A percentile compares a stretch with the other conserved stretches of the same genome.
These are phyloP conservation scores for Xylaria venustula DNA, from an alignment of 495 filamentous ascomycete species.

Conservation along the genomic window DNA sequence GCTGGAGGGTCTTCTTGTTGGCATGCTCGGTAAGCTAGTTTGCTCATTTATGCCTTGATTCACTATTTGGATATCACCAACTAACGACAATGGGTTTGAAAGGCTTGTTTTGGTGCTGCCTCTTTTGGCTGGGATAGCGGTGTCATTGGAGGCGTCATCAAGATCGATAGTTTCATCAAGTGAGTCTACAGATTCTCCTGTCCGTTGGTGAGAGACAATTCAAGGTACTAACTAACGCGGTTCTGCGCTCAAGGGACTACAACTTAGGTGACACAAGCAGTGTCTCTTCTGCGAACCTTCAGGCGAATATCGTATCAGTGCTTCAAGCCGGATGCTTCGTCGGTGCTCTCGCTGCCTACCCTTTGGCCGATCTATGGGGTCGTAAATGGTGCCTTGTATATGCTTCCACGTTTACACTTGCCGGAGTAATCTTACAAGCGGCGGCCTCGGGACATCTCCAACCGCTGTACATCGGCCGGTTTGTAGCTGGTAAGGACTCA, in stretches of 20 bases:
- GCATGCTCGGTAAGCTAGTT: slow-evolving; percentile 59
- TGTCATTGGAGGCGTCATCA: slow-evolving; percentile 65
- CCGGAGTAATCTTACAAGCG: slow-evolving; percentile 42
- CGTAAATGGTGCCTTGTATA: slow-evolving; percentile 44
- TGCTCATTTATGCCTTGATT: neutral
- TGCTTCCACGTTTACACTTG: slow-evolving; percentile 37
- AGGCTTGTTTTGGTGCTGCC: slow-evolving; percentile 78
- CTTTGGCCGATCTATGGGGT: slow-evolving; percentile 56
- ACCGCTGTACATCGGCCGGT: slow-evolving; percentile 64
- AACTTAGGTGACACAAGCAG: slow-evolving; percentile 26
- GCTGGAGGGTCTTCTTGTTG: slow-evolving; percentile 69
- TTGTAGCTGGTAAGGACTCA: slow-evolving; percentile 54
- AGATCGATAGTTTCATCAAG: slow-evolving; percentile 39
- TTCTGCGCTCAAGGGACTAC: slow-evolving; percentile 33
- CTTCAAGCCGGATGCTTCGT: slow-evolving; percentile 65
- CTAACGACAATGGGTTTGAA: slow-evolving; percentile 12
- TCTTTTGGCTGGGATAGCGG: slow-evolving; percentile 66
- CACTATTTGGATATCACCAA: neutral
- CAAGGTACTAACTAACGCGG: slow-evolving; percentile 8
- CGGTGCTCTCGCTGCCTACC: slow-evolving; percentile 56
- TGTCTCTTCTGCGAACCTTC: slow-evolving; percentile 33
- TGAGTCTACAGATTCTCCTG: slow-evolving; percentile 21
- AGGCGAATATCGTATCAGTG: slow-evolving; percentile 60
- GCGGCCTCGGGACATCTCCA: slow-evolving; percentile 41
- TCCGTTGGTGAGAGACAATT: slow-evolving; percentile 41